These are phyloP conservation scores for Fusarium citri DNA, from an alignment of 2,329 filamentous ascomycete species.

Conservation along the genomic window DNA sequence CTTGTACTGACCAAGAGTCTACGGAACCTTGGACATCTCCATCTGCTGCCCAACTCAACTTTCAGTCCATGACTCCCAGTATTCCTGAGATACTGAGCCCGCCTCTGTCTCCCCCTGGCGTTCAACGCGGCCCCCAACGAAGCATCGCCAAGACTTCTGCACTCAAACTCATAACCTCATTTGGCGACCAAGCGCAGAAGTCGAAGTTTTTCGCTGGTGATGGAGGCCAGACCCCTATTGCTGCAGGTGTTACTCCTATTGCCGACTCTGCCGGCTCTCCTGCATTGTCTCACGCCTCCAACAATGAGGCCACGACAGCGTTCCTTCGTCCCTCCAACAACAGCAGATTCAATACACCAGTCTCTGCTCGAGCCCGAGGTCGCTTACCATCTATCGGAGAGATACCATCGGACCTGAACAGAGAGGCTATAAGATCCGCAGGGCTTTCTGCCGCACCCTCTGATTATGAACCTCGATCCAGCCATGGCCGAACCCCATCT, in stretches of 20 bases:
- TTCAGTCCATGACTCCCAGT: slow-evolving; percentile 64
- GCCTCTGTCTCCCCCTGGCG: slow-evolving; percentile 77
- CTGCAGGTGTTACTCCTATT: slow-evolving; percentile 88
- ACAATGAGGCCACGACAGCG: slow-evolving; percentile 71
- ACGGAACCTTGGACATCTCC: slow-evolving; percentile 91
- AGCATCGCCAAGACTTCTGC: slow-evolving; percentile 83
- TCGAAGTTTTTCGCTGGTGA: slow-evolving; percentile 73
- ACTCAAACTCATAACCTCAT: slow-evolving; percentile 91
- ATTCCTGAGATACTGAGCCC: slow-evolving; percentile 75
- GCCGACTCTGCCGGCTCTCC: slow-evolving; percentile 77
- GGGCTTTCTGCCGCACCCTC: slow-evolving; percentile 38
- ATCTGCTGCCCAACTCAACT: slow-evolving; percentile 72
- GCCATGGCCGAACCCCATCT: slow-evolving; percentile 53
- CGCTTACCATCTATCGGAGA: slow-evolving; percentile 85
- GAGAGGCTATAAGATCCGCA: slow-evolving; percentile 45
- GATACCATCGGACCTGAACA: slow-evolving; percentile 51
- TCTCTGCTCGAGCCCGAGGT: slow-evolving; percentile 69
- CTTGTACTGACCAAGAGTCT: slow-evolving; percentile 87
- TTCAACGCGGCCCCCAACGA: slow-evolving; percentile 68
- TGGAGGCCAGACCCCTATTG: slow-evolving; percentile 78
- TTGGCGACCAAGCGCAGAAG: slow-evolving; percentile 72
- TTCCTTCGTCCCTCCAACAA: slow-evolving; percentile 75
- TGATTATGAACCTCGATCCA: slow-evolving; percentile 45
- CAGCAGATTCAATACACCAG: slow-evolving; percentile 76
- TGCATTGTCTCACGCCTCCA: slow-evolving; percentile 61